Base-by-base conservation (phyloP, 257 asterid species). In the Rhazya stricta region DNA sequence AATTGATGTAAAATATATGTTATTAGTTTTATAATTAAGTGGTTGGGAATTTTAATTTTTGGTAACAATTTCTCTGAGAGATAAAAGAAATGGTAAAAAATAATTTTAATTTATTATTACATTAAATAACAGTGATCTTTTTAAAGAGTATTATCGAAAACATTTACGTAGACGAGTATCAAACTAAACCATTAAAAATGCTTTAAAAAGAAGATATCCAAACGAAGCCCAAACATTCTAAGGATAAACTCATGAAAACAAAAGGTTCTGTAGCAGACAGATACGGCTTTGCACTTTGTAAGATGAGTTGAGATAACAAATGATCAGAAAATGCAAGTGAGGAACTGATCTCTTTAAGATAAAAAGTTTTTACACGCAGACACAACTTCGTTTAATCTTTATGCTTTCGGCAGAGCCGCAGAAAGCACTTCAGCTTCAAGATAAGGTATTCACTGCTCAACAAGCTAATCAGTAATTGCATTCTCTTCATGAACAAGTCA, bases 331-430 rank as follows among this genome's bases (percentile, higher is more conserved):
- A 58, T 32, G 75, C 48, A 34, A 10, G 15, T 3, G 34, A 21
- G 2, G 50, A 36, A 53, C 25, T 36, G 65, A 61, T n/a, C n/a
- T 8, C 4, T 69, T 37, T 39, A 16, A 72, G 48, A 71, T 71
- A 71, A 51, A 71, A 71, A 32, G 65, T 71, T 21, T 32, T 50
- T 32, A n/a, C n/a, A n/a, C n/a, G n/a, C n/a, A n/a, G n/a, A 71
- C 50, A 30, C 27, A n/a, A 16, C 27, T 53, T 51, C 27, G 27
- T 34, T 53, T 29, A 54, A 32, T 37, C 60, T 34, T 21, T 53
- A 37, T 45, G 37, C 76, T 72, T 72, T 72, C 76, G 66, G 76
- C 67, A 72, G 37, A 32, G 50, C 25, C 16, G 8, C 67, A 54
- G 39, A 27, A 54, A 21, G 45, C 2, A 51, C 9, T 9, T 57